Evolutionary conservation across 2,329 filamentous ascomycete genomes (phyloP).

Genomic region (Microdochium paspali): DNA sequence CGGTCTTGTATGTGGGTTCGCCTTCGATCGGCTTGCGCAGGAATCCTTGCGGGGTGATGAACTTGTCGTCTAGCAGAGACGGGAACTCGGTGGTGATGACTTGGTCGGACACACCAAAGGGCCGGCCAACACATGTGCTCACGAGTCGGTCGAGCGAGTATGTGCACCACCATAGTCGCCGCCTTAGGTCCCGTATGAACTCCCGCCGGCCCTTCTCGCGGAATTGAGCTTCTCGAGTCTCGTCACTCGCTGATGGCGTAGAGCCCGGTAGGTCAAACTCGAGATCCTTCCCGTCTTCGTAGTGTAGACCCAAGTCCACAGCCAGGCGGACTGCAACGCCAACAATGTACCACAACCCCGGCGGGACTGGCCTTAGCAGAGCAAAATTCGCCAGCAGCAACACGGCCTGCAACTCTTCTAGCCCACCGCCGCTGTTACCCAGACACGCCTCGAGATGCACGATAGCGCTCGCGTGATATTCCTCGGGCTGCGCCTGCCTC

Average conservation of each 20-base stretch:
- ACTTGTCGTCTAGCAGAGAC: constrained; percentile 76
- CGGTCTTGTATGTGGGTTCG: constrained; percentile 77
- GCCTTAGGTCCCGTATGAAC: constrained; percentile 77
- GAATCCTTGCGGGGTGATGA: constrained; percentile 75
- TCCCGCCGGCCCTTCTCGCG: constrained; percentile 60
- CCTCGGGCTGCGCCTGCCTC: constrained; percentile 68
- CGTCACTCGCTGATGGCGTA: constrained; percentile 24
- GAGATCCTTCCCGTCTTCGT: constrained; percentile 70
- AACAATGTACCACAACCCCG: constrained; percentile 94
- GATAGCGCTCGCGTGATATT: constrained; percentile 93
- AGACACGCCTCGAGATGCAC: constrained; percentile 84
- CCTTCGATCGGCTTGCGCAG: constrained; percentile 45
- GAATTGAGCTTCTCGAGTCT: constrained; percentile 22
- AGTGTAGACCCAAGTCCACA: constrained; percentile 85
- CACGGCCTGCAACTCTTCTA: constrained; percentile 92
- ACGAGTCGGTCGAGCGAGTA: constrained; percentile 94
- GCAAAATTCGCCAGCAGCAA: constrained; percentile 86
- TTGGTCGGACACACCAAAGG: constrained; percentile 92
- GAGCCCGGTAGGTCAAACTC: constrained; percentile 48
- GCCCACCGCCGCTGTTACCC: constrained; percentile 72
- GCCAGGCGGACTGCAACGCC: constrained; percentile 86
- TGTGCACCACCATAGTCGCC: constrained; percentile 92
- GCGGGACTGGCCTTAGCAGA: constrained; percentile 79
- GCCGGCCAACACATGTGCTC: constrained; percentile 84
- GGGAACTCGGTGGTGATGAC: constrained; percentile 94